These are phyloP conservation scores for Tylopilus subfusipes DNA, from an alignment of 768 basidiomycete genomes.

Conservation along the genomic window DNA sequence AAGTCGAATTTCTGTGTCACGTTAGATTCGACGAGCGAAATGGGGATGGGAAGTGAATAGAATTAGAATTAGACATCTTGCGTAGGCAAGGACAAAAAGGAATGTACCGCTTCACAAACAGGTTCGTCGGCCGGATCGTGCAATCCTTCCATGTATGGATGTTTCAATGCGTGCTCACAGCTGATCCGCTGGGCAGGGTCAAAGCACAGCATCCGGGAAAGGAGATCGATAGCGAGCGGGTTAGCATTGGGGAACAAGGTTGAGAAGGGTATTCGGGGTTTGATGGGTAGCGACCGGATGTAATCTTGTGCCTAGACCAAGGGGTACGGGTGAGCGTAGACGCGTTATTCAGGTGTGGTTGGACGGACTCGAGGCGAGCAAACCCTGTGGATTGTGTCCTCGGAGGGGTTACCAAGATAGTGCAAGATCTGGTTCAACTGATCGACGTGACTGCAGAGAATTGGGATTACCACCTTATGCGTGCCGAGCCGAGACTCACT, in stretches of 20 bases:
- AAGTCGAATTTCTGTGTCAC: slow-evolving; percentile 78
- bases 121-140: slow-evolving; percentile 96
- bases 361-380: slow-evolving; percentile 83
- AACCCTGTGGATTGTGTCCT: slow-evolving; percentile 92
- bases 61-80: not conserved
- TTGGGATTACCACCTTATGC: not conserved
- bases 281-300: slow-evolving; percentile 96
- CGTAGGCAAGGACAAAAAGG: not conserved
- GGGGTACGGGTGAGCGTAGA: slow-evolving; percentile 1
- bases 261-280: slow-evolving; percentile 88
- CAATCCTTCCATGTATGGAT: slow-evolving; percentile 96
- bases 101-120: slow-evolving; percentile 65
- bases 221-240: slow-evolving; percentile 88
- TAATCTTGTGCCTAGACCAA: slow-evolving; percentile 85
- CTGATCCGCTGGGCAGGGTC: slow-evolving; percentile 95
- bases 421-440: slow-evolving; percentile 98
- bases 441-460: slow-evolving; percentile 80
- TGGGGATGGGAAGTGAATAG: not conserved
- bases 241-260: slow-evolving; percentile 93
- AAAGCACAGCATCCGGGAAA: slow-evolving; percentile 88
- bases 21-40: not conserved
- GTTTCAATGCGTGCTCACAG: slow-evolving; percentile 91
- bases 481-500: slow-evolving; percentile 50
- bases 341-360: not conserved
- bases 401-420: slow-evolving; percentile 96